Base-by-base conservation (phyloP, 169 alveolate genomes). In the Plasmodium sp. region DNA sequence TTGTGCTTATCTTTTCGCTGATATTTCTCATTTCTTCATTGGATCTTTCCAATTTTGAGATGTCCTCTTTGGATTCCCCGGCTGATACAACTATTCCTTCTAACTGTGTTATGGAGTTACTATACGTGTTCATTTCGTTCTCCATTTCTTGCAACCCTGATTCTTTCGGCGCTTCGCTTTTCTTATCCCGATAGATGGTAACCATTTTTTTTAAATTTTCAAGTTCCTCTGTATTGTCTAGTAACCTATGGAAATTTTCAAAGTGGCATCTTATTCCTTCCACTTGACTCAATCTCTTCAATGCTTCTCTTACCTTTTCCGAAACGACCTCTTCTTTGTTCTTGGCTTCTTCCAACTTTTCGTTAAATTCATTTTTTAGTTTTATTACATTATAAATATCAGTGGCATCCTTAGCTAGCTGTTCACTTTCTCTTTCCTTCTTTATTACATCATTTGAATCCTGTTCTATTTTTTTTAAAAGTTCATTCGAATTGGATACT, bases 401-500 rank as follows among this genome's bases (percentile, higher is more conserved):
- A 79, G 22, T 79, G 3, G 84, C 67, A 14, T 79, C 10, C 4
- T 27, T 79, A 18, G 31, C 34, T 18, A 79, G 56, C 16, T 18
- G 43, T 79, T 79, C 84, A 79, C 71, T 39, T 79, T 33, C 84
- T 79, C 39, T 41, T 31, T 79, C 14, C 16, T 79, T 79, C 41
- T 79, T 0, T 62, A 79, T 41, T 39, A 79, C 51, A 39, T 79
- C 33, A 48, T 41, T 39, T 39, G 72, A 79, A 34, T 3, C 16
- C 43, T 39, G 18, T 43, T 79, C 84, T 5, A 79, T 41, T 36
- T 39, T 36, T 48, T 31, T 79, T 41, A 79, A 79, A 43, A 79
- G 22, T 36, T 16, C 72, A 41, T 36, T 34, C 34, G 84, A 10
- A 7, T 79, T 62, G 22, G 43, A 41, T 27, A 79, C 12, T 41